Percentiles rank a stretch among this genome's conserved stretches.
Evolutionary conservation across 371 early-diverging fungal species (phyloP).

Genomic region (Chytridium lagenaria): DNA sequence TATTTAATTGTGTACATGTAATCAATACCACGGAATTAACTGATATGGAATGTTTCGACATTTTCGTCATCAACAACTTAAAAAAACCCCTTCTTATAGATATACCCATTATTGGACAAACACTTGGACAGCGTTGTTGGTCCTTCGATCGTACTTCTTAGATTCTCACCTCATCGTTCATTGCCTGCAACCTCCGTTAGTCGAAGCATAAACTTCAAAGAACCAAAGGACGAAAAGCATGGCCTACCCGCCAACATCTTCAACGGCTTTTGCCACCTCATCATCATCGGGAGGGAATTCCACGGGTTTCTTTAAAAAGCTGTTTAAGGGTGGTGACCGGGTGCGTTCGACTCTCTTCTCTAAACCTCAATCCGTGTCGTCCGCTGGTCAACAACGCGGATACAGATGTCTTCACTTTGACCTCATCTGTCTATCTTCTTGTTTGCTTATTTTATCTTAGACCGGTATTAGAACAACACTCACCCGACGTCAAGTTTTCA

Average conservation of each 20-base stretch:
- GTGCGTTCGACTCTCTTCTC: neutral
- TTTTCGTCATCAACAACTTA: too few relatives aligned
- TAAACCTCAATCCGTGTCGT: neutral
- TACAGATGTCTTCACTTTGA: neutral
- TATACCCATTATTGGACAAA: too few relatives aligned
- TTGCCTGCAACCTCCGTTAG: too few relatives aligned
- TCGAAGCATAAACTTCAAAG: too few relatives aligned
- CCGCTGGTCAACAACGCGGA: neutral
- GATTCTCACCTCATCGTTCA: too few relatives aligned
- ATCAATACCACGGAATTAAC: too few relatives aligned
- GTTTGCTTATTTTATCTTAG: neutral
- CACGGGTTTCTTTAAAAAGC: neutral
- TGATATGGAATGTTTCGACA: too few relatives aligned
- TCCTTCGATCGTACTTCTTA: too few relatives aligned
- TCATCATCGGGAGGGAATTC: neutral
- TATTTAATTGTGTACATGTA: too few relatives aligned
- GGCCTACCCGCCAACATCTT: neutral
- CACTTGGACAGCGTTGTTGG: too few relatives aligned
- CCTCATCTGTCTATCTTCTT: neutral
- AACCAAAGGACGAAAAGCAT: neutral
- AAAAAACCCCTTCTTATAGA: too few relatives aligned
- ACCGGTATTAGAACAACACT: conserved; percentile 28
- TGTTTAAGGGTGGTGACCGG: neutral
- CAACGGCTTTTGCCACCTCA: neutral
- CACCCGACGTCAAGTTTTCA: conserved; percentile 25